A percentile compares a stretch with the other conserved stretches of the same genome.
These are phyloP conservation scores for Suillus brevipes DNA, from an alignment of 768 basidiomycete genomes.

Conservation along the genomic window DNA sequence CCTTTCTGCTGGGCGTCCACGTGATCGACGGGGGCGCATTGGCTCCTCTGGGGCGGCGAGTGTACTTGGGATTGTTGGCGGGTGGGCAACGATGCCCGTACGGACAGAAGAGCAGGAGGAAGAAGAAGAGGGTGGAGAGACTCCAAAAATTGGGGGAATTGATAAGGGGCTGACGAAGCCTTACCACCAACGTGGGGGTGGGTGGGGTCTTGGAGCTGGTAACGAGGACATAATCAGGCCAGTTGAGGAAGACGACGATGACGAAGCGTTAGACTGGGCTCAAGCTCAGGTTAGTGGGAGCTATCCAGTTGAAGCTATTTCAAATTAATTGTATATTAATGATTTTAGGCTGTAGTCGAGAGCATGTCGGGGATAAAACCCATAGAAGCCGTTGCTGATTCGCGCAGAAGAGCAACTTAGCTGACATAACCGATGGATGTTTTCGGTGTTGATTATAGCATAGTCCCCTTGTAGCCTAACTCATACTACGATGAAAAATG, in stretches of 20 bases:
- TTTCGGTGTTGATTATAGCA: background rate
- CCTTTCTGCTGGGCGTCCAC: conserved; percentile 68
- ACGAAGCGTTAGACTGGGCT: conserved; percentile 66
- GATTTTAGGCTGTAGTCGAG: conserved; percentile 50
- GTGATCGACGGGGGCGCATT: conserved; percentile 78
- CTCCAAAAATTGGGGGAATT: conserved; percentile 53
- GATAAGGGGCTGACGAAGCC: conserved; percentile 16
- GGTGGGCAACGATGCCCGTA: conserved; percentile 31
- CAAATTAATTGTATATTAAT: background rate
- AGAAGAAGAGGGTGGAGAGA: conserved; percentile 57
- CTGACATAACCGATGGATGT: background rate
- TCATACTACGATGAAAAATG: background rate
- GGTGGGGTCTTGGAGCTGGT: conserved; percentile 72
- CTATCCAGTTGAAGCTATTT: background rate
- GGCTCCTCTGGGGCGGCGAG: conserved; percentile 39
- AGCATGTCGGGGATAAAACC: conserved; percentile 56
- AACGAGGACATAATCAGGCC: conserved; percentile 49
- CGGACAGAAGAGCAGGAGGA: conserved; percentile 34
- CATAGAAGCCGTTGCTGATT: conserved; percentile 25
- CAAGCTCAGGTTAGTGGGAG: conserved; percentile 55
- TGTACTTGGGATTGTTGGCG: conserved; percentile 31
- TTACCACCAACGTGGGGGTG: conserved; percentile 48
- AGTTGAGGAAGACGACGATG: conserved; percentile 63
- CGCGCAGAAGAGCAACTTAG: conserved; percentile 28
- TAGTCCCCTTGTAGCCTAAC: background rate